Evolutionary conservation across 495 filamentous ascomycete genomes (phyloP), one percentile per base, ranked within the genome.

Genomic region (Penicillium arizonense): DNA sequence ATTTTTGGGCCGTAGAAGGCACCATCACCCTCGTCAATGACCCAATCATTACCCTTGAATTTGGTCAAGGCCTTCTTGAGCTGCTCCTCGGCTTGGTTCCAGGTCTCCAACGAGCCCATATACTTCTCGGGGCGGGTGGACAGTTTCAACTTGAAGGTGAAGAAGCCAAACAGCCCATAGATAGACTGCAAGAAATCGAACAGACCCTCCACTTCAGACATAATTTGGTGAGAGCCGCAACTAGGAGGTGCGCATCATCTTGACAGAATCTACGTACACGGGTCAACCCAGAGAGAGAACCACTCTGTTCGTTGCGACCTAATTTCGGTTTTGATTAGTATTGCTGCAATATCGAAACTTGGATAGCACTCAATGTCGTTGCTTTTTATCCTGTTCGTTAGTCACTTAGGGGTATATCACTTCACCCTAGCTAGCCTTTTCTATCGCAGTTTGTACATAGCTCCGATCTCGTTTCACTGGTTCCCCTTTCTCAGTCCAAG

Each of bases 1-100:
- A 97, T 96, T 79, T 91, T 90, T 2, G 94, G 94, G 1, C 94
- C 95, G 62, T 97, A 97, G 75, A 97, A 98, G 30, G 94, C 95
- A 62, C 94, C 94, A 59, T 98, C 94, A 42, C 93, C 93, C 44
- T 88, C 84, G 61, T 97, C 94, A 20, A 96, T 78, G 62, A 86
- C 85, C 94, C 94, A 98, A 49, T 87, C 73, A 13, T 85, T 76
- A 41, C 87, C 87, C 36, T 79, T 76, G 69, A 97, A 98, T 48
- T 87, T 80, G 53, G 91, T 81, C 51, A 98, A 76, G 26, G 92
- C 89, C 38, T 80, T 75, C 59, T 82, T 84, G 44, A 97, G 77
- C 64, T 87, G 87, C 4, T 73, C 77, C 65, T 97, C 95, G 16
- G 94, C 95, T 37, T 82, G 77, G 63, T 96, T 71, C 95, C 94